These are phyloP conservation scores for Powellomyces hirtus DNA, from an alignment of 192 early-diverging fungal species.

Conservation along the genomic window DNA sequence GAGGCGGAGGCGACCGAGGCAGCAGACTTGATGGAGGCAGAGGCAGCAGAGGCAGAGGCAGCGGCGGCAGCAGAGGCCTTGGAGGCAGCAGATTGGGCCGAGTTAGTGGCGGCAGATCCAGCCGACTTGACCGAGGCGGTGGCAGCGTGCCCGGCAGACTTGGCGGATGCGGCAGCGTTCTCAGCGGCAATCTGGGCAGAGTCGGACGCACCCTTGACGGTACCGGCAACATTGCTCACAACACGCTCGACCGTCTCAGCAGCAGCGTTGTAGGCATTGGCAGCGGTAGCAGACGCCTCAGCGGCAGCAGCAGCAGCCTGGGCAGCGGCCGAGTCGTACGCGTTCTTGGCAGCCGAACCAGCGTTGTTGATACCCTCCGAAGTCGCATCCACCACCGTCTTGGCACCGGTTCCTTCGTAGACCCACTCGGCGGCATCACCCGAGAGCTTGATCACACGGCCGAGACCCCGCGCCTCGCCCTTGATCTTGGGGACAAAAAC, in stretches of 20 bases:
- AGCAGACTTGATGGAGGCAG: not conserved
- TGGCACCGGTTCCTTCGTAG: slow-evolving; percentile 18
- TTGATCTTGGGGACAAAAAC: slow-evolving; percentile 25
- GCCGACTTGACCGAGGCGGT: slow-evolving; percentile 1
- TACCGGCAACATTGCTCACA: not conserved
- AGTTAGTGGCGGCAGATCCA: not conserved
- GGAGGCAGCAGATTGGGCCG: not conserved
- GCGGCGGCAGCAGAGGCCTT: not conserved
- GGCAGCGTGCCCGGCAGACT: not conserved
- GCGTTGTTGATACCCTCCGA: not conserved
- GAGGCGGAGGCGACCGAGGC: not conserved
- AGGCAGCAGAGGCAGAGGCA: not conserved
- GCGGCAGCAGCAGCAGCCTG: slow-evolving; percentile 49
- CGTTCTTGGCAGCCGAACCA: slow-evolving; percentile 20
- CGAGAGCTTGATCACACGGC: slow-evolving; percentile 19
- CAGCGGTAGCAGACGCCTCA: slow-evolving; percentile 41
- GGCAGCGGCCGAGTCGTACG: slow-evolving; percentile 45
- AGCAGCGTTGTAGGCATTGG: slow-evolving; percentile 48
- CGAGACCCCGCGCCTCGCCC: slow-evolving; percentile 21
- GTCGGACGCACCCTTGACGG: not conserved
- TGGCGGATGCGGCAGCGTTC: not conserved
- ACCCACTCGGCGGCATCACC: slow-evolving; percentile 22
- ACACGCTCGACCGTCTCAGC: slow-evolving; percentile 31
- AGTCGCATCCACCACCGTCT: not conserved
- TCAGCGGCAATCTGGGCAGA: slow-evolving; percentile 3